These are phyloP conservation scores for Avicennia marina DNA, from an alignment of 257 asterid genomes.

Conservation along the genomic window DNA sequence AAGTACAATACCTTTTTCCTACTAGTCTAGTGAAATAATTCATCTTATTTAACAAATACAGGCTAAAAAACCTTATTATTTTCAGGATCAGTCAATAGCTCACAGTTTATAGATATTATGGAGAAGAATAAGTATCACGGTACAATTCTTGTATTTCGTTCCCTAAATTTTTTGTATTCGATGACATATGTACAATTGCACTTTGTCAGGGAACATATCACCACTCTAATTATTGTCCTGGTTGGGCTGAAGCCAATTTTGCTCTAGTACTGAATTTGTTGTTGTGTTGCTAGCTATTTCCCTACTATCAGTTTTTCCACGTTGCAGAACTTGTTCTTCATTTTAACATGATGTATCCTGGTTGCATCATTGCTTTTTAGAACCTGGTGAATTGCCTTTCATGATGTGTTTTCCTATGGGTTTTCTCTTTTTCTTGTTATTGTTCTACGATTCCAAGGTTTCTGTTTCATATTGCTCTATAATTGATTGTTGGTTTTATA, in stretches of 20 bases:
- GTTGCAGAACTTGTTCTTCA: background rate
- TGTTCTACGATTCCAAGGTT: background rate
- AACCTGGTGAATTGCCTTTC: constrained; percentile 3
- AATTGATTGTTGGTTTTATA: background rate
- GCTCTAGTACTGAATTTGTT: background rate
- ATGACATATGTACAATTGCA: background rate
- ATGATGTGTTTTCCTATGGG: no score
- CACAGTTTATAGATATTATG: constrained; percentile 72
- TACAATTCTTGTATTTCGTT: constrained; percentile 21
- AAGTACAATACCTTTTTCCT: constrained; percentile 21
- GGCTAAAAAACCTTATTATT: constrained; percentile 23
- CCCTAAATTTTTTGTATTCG: constrained; percentile 1
- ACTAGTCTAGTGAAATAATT: background rate
- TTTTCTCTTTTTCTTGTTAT: background rate
- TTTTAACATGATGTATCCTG: background rate
- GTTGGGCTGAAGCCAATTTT: constrained; percentile 1
- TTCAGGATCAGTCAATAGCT: constrained; percentile 79
- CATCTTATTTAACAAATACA: constrained; percentile 9
- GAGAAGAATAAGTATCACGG: constrained; percentile 87
- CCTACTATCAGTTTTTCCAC: background rate
- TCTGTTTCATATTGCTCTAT: background rate
- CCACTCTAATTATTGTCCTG: background rate
- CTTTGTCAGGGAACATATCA: background rate
- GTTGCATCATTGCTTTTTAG: background rate
- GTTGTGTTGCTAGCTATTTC: background rate